Evolutionary conservation across 108 stramenopile genomes (phyloP), one percentile per base, ranked within the genome.

Genomic region (Bacterosira constricta): DNA sequence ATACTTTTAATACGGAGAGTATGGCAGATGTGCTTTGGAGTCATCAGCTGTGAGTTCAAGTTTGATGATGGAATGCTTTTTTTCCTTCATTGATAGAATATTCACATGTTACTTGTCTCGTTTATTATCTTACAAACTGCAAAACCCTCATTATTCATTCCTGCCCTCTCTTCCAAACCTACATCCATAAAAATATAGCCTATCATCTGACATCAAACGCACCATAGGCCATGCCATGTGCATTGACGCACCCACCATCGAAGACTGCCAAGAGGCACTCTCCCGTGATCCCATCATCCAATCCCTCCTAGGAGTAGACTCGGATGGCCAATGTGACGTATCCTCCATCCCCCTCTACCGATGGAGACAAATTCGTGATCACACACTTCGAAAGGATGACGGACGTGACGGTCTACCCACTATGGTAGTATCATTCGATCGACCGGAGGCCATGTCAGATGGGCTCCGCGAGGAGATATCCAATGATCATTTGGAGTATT

Each of bases 341-440:
- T 64, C 75, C 21, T 76, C 89, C 21, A 46, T 90, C 18, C 89
- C 81, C 3, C 65, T 93, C 17, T 93, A 86, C 66, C 86, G 92
- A 32, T 93, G 92, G 92, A 76, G 88, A 54, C 92, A 93, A 34
- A 90, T 93, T 77, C 89, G 90, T 30, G 92, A 93, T 63, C 85
- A 90, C 62, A 84, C 87, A 17, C 68, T 93, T 21, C 85, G 92
- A 35, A 46, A 67, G 15, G 92, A 93, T 50, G 92, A 93, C 35
- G 92, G 92, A 31, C 83, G 92, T 17, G 71, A 85, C 58, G 92
- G 92, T 31, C 75, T 51, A 49, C 92, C 92, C 3, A 79, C 75
- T 25, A 73, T 93, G 74, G 64, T 85, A 47, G 47, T 93, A 49
- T 85, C 80, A 26, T 63, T 90, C 56, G 92, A 93, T 72, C 71